Evolutionary conservation across 2,329 filamentous ascomycete species (phyloP), one percentile per base, ranked within the genome.

Genomic region (Penicillium oxalicum): DNA sequence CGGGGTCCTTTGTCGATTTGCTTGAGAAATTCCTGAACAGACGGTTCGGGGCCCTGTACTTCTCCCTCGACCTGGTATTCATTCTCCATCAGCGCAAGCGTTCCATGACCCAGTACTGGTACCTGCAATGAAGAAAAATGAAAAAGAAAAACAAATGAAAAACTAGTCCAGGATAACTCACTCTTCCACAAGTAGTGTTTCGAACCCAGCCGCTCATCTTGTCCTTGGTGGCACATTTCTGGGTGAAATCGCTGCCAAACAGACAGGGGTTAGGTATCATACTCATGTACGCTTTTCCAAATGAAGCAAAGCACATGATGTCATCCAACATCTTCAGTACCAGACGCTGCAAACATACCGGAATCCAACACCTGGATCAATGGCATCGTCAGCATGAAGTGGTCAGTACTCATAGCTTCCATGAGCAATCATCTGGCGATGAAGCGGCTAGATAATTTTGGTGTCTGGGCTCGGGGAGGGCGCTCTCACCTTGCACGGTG

Each of bases 21-120:
- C 57, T 85, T 81, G 33, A 95, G 71, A 56, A 96, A 86, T 47
- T 82, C 79, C 45, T 82, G 70, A 26, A 97, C 66, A 2, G 77
- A 70, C 0, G 81, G 77, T 1, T 83, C 76, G 2, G 79, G 75
- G 28, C 89, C 91, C 66, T 97, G 91, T 4, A 85, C 90, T 71
- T 96, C 91, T 26, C 91, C 91, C 63, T 88, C 82, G 40, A 97
- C 91, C 88, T 95, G 18, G 18, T 18, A 18, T 2, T 2, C 18
- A 18, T 18, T 18, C 18, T 18, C 2, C 18, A 18, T 18, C 18
- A 18, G 18, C 18, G 2, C 18, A 18, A 18, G 18, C 18, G 18
- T 18, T 18, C 18, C 18, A 18, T 18, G 18, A 18, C 18, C 18
- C 18, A 18, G 18, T 18, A 18, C 18, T 18, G 18, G 18, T 1